These are phyloP conservation scores for Ilex asprella DNA, from an alignment of 257 asterid genomes.

Conservation along the genomic window DNA sequence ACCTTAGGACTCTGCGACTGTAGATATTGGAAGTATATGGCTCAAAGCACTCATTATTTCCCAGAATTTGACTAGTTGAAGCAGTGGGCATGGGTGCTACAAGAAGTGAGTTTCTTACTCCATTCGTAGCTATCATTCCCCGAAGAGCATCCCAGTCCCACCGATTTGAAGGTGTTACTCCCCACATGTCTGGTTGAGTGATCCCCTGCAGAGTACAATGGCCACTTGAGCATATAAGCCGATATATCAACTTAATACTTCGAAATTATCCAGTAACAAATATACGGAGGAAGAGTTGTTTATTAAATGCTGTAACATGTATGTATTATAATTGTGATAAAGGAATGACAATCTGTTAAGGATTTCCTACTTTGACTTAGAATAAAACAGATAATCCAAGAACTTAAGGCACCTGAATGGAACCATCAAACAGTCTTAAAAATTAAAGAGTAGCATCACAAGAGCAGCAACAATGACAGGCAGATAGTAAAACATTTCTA, in stretches of 20 bases:
- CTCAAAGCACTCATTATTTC: conserved; percentile 1
- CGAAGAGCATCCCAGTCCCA: conserved; percentile 2
- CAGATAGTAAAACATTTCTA: no score
- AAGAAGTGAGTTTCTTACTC: neutral
- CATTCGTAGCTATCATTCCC: neutral
- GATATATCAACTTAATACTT: no score
- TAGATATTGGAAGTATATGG: neutral
- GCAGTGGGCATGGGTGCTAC: neutral
- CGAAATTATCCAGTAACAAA: no score
- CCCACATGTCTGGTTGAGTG: neutral
- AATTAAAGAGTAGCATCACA: no score
- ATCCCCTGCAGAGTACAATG: neutral
- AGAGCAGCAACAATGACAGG: no score
- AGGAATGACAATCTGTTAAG: neutral
- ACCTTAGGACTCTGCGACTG: conserved; percentile 1
- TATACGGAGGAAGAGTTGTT: no score
- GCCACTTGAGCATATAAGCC: neutral
- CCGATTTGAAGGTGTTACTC: neutral
- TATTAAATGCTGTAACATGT: no score
- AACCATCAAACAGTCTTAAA: no score
- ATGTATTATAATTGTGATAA: no score
- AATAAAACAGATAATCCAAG: neutral
- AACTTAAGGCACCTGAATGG: neutral
- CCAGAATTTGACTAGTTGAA: neutral
- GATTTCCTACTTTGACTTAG: neutral